phyloP scores from a whole-genome alignment of 2,329 filamentous ascomycete genomes.

The Fusarium sp. region DNA sequence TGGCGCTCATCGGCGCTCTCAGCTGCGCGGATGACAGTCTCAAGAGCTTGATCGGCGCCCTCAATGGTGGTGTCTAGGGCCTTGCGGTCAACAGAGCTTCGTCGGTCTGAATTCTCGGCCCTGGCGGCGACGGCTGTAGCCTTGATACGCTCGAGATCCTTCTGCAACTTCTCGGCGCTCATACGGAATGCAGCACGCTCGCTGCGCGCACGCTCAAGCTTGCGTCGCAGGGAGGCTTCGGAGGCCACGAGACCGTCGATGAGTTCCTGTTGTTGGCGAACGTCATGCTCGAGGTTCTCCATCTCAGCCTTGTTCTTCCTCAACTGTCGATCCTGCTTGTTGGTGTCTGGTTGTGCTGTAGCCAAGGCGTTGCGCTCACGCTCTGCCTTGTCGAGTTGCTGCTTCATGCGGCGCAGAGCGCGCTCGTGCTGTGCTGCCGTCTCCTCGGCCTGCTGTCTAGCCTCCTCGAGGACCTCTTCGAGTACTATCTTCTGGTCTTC shows the following conservation, averaged over 20 bases:
- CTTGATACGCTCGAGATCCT: constrained; percentile 64
- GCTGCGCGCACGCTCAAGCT: constrained; percentile 78
- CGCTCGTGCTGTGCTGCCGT: constrained; percentile 61
- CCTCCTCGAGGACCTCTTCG: constrained; percentile 71
- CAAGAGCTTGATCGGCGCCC: constrained; percentile 67
- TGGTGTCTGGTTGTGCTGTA: constrained; percentile 57
- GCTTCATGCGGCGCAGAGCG: constrained; percentile 60
- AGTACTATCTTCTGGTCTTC: constrained; percentile 72
- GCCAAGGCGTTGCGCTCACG: constrained; percentile 60
- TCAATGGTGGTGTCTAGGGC: constrained; percentile 52
- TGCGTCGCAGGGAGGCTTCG: constrained; percentile 73
- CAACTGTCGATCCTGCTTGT: constrained; percentile 71
- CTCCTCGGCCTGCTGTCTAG: constrained; percentile 66
- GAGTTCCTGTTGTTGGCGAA: constrained; percentile 77
- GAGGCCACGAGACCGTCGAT: constrained; percentile 70
- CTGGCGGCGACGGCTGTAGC: constrained; percentile 54
- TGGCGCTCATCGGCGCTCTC: constrained; percentile 78
- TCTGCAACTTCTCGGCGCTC: constrained; percentile 68
- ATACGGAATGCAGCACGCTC: constrained; percentile 72
- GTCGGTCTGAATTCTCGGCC: constrained; percentile 24
- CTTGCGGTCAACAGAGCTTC: constrained; percentile 40
- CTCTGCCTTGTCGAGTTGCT: constrained; percentile 66
- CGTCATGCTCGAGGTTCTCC: constrained; percentile 79
- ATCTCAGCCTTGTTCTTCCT: constrained; percentile 75
- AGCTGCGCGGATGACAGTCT: constrained; percentile 71